Evolutionary conservation across 352 stramenopile species (phyloP).

Genomic region (Phytophthora brassicae): DNA sequence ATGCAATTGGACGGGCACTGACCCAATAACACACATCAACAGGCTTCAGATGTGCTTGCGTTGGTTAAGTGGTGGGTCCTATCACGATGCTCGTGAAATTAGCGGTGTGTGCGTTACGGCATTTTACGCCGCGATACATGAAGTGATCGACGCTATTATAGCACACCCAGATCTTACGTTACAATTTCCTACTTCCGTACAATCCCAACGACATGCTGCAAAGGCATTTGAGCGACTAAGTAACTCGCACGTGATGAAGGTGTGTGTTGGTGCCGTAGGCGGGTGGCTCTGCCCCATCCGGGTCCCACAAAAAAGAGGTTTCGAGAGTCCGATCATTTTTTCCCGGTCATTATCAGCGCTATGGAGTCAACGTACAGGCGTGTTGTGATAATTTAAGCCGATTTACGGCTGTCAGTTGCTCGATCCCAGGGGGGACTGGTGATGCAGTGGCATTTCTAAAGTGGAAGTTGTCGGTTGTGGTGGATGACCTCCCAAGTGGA

Average conservation of each 20-base stretch:
- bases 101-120: not conserved
- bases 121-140: conserved; percentile 8
- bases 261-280: conserved; percentile 6
- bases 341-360: conserved; percentile 1
- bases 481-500: not conserved
- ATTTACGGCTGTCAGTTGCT: not conserved
- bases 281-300: conserved; percentile 7
- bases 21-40: too few relatives aligned
- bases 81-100: not conserved
- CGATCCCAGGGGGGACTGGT: not conserved
- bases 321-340: conserved; percentile 7
- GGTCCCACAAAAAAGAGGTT: not conserved
- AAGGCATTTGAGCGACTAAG: not conserved
- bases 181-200: not conserved
- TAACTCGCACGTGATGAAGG: not conserved
- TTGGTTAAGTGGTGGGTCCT: not conserved
- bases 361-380: not conserved
- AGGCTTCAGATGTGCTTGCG: too few relatives aligned
- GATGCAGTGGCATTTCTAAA: not conserved
- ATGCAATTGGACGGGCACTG: too few relatives aligned
- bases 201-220: not conserved
- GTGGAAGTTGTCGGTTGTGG: not conserved
- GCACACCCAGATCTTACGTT: not conserved
- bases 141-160: conserved; percentile 4
- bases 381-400: not conserved